Evolutionary conservation across 192 early-diverging fungal species (phyloP), one percentile per base, ranked within the genome.

Genomic region (Bifiguratus adelaidae): DNA sequence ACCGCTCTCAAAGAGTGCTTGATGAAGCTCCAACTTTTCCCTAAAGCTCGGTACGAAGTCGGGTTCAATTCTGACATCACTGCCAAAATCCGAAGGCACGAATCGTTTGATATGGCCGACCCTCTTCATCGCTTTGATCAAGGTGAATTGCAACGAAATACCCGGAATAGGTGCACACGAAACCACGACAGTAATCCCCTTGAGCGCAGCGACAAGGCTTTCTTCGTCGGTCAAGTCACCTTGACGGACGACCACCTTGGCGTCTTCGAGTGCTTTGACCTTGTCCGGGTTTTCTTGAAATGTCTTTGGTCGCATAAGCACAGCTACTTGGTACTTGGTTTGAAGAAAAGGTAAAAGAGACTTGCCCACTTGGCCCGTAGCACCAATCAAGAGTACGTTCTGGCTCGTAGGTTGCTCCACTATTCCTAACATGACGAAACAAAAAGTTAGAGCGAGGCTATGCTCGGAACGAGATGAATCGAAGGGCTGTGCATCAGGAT

Each of bases 91-190:
- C 16, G 33, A 49, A 3, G 47, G 47, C 2, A 49, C 24, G 36
- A 49, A 49, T 27, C 47, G 4, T 21, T 49, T 49, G 47, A 49
- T 26, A 22, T 29, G 30, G 12, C 47, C 33, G n/a, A 49, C 47
- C 28, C 35, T 33, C 19, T 34, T 38, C 22, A 49, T 19, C 9
- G 47, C 47, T 22, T 49, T 25, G 13, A 49, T 16, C 6, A 49
- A 11, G 6, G 32, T 29, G 12, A 37, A 22, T 8, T 49, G 47
- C 32, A 15, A 11, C 11, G 15, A 15, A 0, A 15, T 34, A 15
- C 15, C 32, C 32, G 11, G 32, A 11, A 13, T 11, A 11, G 11
- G 11, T 34, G 15, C 32, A 34, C 11, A 11, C 11, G 32, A 34
- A 15, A 34, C 0, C 32, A 34, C 32, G 11, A 34, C 32, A 34